Conservation (phyloP, 2,329 filamentous ascomycete species). For the Diaporthe sp. region DNA sequence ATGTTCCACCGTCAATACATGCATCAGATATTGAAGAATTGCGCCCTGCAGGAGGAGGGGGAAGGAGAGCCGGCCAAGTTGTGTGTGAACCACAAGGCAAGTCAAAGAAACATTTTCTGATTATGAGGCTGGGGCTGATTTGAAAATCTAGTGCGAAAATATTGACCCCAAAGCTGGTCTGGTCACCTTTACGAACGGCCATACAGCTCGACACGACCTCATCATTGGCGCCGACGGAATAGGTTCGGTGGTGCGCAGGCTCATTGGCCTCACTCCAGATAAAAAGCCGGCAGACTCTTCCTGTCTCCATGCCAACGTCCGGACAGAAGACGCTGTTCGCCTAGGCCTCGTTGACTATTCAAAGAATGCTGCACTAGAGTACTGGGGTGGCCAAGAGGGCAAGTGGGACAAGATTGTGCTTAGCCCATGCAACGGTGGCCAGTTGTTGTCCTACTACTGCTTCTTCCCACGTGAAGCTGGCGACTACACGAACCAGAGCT, state of each 20-base stretch:
- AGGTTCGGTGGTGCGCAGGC: conserved; percentile 73
- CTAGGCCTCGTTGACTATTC: conserved; percentile 76
- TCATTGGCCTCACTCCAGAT: conserved; percentile 73
- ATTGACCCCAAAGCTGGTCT: conserved; percentile 66
- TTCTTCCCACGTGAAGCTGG: conserved; percentile 74
- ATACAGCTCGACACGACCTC: conserved; percentile 66
- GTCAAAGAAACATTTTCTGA: conserved; percentile 19
- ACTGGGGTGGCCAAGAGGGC: conserved; percentile 77
- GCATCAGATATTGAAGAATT: conserved; percentile 53
- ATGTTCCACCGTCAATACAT: conserved; percentile 73
- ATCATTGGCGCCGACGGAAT: conserved; percentile 78
- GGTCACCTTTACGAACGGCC: conserved; percentile 69
- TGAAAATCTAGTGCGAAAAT: conserved; percentile 54
- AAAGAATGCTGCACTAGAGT: conserved; percentile 72
- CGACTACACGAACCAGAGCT: conserved; percentile 73
- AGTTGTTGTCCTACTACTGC: conserved; percentile 77
- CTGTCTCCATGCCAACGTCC: conserved; percentile 76
- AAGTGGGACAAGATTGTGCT: conserved; percentile 80
- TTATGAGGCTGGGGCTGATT: conserved; percentile 5
- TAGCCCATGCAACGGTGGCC: conserved; percentile 76
- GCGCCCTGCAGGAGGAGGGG: conserved; percentile 33
- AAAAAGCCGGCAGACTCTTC: conserved; percentile 72
- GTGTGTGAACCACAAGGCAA: conserved; percentile 68
- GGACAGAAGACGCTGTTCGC: conserved; percentile 70
- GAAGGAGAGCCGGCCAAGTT: conserved; percentile 52